Evolutionary conservation across 148 eudicot genomes (phyloP), one percentile per base, ranked within the genome.

Genomic region (Linanthus parryae): DNA sequence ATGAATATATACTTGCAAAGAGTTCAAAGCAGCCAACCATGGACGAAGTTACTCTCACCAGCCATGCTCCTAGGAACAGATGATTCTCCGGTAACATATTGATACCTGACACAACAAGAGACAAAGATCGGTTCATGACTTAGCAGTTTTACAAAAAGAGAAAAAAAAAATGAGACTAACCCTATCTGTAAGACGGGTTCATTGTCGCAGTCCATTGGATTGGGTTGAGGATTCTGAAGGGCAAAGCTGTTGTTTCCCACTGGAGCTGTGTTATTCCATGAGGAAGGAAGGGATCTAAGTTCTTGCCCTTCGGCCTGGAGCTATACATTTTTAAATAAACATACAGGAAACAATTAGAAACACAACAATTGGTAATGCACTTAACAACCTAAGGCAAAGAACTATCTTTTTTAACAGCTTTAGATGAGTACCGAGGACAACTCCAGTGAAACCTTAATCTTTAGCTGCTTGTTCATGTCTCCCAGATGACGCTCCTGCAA

Each of bases 401-500:
- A n/a, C 3, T 18, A 39, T 21, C 10, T 3, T 23, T 1, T 13
- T 41, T 25, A 24, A 58, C 13, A 15, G 17, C 3, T 2, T 13
- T n/a, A n/a, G n/a, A 17, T 24, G n/a, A 18, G 19, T 70, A 70
- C 79, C 54, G 73, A 27, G 52, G 71, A 64, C 57, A 73, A 35
- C 44, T 78, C 83, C 13, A 67, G 66, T 18, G 75, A 71, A 70
- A 90, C 95, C 84, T 79, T 86, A 39, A 77, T 62, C 81, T 86
- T 91, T 52, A 91, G 77, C 48, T 83, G 89, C 77, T 86, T 76
- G 78, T 83, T 91, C 47, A 91, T 56, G 73, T 91, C 95, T 44
- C 98, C 95, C 16, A 83, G 94, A 18, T 83, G 87, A 50, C 98
- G 86, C 67, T 86, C 98, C 98, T 91, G 68, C 50, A 48, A 54